Evolutionary conservation across 495 filamentous ascomycete genomes (phyloP), one percentile per base, ranked within the genome.

Genomic region (Aspergillus wentii): DNA sequence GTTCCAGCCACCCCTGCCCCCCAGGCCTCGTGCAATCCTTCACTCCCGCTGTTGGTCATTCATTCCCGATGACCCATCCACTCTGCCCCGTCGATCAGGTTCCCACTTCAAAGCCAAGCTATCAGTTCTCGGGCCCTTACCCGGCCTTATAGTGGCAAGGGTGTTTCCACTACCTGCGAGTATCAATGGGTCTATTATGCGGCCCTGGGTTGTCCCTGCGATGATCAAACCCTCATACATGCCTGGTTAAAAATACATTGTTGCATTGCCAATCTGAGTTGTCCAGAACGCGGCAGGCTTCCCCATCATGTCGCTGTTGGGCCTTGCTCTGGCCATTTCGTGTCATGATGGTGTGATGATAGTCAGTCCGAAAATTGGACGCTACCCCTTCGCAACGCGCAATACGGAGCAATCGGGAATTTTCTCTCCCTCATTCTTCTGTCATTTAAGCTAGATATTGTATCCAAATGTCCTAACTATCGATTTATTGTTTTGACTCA

Each of bases 71-170:
- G 33, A 27, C 20, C 37, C 25, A 33, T 21, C 19, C 38, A 19
- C 29, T 17, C 27, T 31, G 17, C 39, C 23, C 23, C 29, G 45
- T 36, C 40, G 45, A 48, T 48, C 45, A 22, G 18, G 29, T 38
- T 42, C 35, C 44, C 45, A 35, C 35, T 33, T 15, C 26, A 23
- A 33, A 30, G 18, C 34, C 40, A 33, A 43, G 40, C 35, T 47
- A 47, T 42, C 4, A 19, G 31, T 30, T 17, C 42, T 25, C 29
- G 42, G 35, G 22, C 26, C 35, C 30, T 38, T 13, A 30, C 35
- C 35, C 42, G 42, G 35, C 18, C 41, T 28, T 39, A 35, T 45
- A 38, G 42, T 35, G 23, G 35, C 42, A 40, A 16, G n/a, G 35
- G 22, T 7, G 42, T 34, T 35, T 21, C 42, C 23, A 34, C 22